Base-by-base conservation (phyloP, 805 yeast genomes). In the Komagataella populi region DNA sequence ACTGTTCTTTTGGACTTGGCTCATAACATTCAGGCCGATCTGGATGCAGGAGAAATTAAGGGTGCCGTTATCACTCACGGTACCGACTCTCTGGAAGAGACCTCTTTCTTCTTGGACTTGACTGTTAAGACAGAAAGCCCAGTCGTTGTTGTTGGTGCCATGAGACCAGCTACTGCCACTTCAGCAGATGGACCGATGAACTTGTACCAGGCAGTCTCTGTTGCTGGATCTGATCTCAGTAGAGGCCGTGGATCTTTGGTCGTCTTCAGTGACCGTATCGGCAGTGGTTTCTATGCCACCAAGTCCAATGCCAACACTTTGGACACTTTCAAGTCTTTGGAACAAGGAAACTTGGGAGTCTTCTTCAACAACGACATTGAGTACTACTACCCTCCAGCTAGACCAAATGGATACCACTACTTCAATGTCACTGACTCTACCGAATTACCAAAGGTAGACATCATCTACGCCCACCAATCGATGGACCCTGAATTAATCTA, bases 171-270 rank as follows among this genome's bases (percentile, higher is more conserved):
- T 6, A 79, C 85, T 3, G 78, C 83, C 45, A 74, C 82, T 45
- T 78, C 84, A 2, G 80, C 85, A 1, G 89, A 83, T 60, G 87
- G 87, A 2, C 82, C 85, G 5, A 81, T 82, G 80, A 83, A 83
- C 62, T 64, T 83, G 54, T 82, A 81, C 59, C 86, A 83, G 58
- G 85, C 87, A 1, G 80, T 81, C 49, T 76, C 77, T 14, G 80
- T 82, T 30, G 84, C 88, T 3, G 70, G 84, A 0, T 66, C 71
- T 55, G 62, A 64, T 23, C 70, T 73, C 51, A 72, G 83, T n/a
- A 60, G 70, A 45, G 76, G 77, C 23, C 70, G 89, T 56, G 84
- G 87, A 23, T 75, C 80, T 2, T 65, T 83, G 50, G 84, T 83
- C 5, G 80, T 83, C 0, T 68, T 83, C 44, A 83, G 83, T 56